Conservation (phyloP, 176 grass and related monocot genomes). For the Tillandsia fasciculata region DNA sequence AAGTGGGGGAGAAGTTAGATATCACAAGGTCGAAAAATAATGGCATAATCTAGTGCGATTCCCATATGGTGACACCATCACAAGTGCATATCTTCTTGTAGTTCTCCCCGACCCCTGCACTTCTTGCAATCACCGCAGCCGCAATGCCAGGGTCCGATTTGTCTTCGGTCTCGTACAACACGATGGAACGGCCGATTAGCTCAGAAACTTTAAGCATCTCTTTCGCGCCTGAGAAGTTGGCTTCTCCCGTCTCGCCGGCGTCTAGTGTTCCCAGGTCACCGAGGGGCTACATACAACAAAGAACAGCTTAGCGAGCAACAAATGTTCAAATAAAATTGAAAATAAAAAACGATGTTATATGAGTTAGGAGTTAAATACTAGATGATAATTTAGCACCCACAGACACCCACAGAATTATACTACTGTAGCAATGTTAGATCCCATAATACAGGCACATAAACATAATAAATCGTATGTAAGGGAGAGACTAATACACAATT, state of each 20-base stretch:
- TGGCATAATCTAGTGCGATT: conserved; percentile 47
- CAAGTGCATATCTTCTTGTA: conserved; percentile 93
- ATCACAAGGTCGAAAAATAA: not conserved
- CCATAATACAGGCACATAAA: too few species aligned
- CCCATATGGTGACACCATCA: conserved; percentile 86
- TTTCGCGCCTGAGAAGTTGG: conserved; percentile 49
- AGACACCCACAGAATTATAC: too few species aligned
- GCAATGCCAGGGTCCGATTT: conserved; percentile 29
- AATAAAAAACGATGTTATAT: not conserved
- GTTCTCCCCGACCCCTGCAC: conserved; percentile 54
- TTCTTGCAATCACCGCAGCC: not conserved
- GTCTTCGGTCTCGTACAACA: conserved; percentile 49
- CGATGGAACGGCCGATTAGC: conserved; percentile 79
- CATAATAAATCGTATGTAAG: too few species aligned
- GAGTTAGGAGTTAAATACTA: too few species aligned
- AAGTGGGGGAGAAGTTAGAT: not conserved
- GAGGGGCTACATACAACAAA: conserved; percentile 31
- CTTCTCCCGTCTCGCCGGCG: conserved; percentile 45
- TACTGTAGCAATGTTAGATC: too few species aligned
- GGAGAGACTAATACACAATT: too few species aligned
- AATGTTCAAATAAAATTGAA: not conserved
- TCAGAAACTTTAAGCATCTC: conserved; percentile 55
- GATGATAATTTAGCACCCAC: too few species aligned
- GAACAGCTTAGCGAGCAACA: not conserved
- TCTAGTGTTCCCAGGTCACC: conserved; percentile 96